These are phyloP conservation scores for Dictyostelium brefeldianum DNA, from an alignment of 78 protist species.

Conservation along the genomic window DNA sequence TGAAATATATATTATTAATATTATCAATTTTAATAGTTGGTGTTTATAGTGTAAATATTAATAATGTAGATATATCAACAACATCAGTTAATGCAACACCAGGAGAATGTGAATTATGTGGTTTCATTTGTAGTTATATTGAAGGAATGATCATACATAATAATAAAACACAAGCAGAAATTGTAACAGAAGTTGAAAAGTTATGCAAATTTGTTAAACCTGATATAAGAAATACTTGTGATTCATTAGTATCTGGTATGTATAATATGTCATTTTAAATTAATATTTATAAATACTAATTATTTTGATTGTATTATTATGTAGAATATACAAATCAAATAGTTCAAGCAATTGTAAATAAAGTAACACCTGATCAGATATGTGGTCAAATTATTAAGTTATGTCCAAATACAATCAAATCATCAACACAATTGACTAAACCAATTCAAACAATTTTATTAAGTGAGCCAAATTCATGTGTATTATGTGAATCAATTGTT, in stretches of 20 bases:
- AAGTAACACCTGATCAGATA: conserved; percentile 4
- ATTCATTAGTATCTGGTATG: background rate
- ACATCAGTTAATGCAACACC: background rate
- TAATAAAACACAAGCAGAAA: background rate
- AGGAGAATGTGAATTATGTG: background rate
- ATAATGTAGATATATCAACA: background rate
- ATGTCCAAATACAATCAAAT: background rate
- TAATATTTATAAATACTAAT: too few relatives aligned
- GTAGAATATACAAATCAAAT: background rate
- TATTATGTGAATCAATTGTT: conserved; percentile 9
- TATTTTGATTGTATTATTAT: too few relatives aligned
- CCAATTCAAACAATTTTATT: too few relatives aligned
- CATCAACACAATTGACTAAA: too few relatives aligned
- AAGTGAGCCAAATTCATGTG: background rate
- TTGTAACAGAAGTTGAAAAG: conserved; percentile 2
- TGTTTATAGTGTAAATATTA: background rate
- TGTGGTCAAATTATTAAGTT: background rate
- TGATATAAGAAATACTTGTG: background rate
- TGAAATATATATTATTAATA: background rate
- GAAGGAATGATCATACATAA: background rate
- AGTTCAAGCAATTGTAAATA: background rate
- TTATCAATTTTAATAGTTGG: background rate
- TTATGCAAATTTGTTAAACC: background rate
- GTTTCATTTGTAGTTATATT: background rate
- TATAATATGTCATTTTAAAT: too few relatives aligned